Evolutionary conservation across 75 land plant genomes (phyloP).

Genomic region (Pseudotsuga menziesii): DNA sequence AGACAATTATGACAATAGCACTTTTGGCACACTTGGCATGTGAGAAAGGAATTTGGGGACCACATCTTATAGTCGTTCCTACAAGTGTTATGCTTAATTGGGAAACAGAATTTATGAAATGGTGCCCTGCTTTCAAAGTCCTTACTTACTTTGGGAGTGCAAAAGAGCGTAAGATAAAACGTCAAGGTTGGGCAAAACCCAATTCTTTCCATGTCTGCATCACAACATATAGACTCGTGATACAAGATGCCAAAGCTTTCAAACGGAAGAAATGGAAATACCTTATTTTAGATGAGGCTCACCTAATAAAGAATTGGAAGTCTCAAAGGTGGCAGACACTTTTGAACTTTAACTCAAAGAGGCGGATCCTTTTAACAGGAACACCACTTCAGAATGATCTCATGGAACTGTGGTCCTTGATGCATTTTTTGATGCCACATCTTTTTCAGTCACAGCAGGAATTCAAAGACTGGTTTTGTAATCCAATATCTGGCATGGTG

Average conservation of each 20-base stretch:
- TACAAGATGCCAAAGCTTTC: constrained; percentile 98
- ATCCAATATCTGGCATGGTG: constrained; percentile 97
- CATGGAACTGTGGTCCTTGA: constrained; percentile 99
- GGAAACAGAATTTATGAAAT: constrained; percentile 99
- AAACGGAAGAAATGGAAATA: constrained; percentile 99
- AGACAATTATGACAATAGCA: constrained; percentile 99
- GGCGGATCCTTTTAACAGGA: constrained; percentile 94
- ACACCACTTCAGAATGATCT: constrained; percentile 99
- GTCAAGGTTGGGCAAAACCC: constrained; percentile 98
- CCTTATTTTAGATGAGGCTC: constrained; percentile 97
- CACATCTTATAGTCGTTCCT: constrained; percentile 98
- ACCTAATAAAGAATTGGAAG: constrained; percentile 98
- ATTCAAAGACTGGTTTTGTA: constrained; percentile 98
- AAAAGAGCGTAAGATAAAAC: constrained; percentile 82
- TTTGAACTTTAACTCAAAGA: constrained; percentile 93
- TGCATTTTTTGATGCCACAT: constrained; percentile 99
- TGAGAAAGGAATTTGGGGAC: constrained; percentile 99
- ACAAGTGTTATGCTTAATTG: constrained; percentile 99
- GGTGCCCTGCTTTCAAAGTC: constrained; percentile 99
- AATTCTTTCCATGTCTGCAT: constrained; percentile 97
- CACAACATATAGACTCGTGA: constrained; percentile 96
- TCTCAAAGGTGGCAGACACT: constrained; percentile 99
- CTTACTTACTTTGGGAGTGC: constrained; percentile 98
- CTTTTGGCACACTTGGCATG: constrained; percentile 95
- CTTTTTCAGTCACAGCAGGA: constrained; percentile 99